Base-by-base conservation (phyloP, 208 protist species). In the Herpetomonas samuelpessoai region DNA sequence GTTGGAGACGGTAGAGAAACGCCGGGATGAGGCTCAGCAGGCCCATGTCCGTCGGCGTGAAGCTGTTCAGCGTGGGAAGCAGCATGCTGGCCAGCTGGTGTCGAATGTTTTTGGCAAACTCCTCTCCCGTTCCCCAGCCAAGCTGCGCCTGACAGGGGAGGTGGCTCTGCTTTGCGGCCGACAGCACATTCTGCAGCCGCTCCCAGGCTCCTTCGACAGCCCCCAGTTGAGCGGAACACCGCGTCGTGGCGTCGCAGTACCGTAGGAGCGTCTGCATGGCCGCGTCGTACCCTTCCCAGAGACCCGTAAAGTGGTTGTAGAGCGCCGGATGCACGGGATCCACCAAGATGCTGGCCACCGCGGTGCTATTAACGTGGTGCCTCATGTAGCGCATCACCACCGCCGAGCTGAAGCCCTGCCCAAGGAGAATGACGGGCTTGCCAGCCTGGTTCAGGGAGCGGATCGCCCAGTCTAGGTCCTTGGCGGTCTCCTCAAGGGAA, bases 1-100 rank as follows among this genome's bases (percentile, higher is more conserved):
- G 77, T 62, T 88, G 81, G 26, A 88, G 60, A 48, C 81, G 78
- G 57, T 88, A 88, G 14, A 88, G 71, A 53, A 88, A 53, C 18
- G 81, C 78, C 7, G 81, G 81, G 41, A 88, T 68, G 27, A 88
- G 55, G 38, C 53, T 62, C 44, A 68, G 16, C 35, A 81, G 51
- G 10, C 28, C 44, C 2, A 21, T 26, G 0, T 79, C 60, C 28
- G 49, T 73, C 26, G 41, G 22, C 7, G 68, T 21, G 7, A 83
- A 62, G 26, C 68, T 67, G 39, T 77, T 66, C 30, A 56, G 57
- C 21, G 74, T 68, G 41, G 62, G 69, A 30, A 68, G 69, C 26
- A 87, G 53, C 59, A 83, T 68, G 44, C 53, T 61, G 3, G 69
- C 67, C 49, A 82, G 47, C 19, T 81, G 46, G 1, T 58, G 55